These are phyloP conservation scores for Monilinia fructigena DNA, from an alignment of 2,329 filamentous ascomycete species.

Conservation along the genomic window DNA sequence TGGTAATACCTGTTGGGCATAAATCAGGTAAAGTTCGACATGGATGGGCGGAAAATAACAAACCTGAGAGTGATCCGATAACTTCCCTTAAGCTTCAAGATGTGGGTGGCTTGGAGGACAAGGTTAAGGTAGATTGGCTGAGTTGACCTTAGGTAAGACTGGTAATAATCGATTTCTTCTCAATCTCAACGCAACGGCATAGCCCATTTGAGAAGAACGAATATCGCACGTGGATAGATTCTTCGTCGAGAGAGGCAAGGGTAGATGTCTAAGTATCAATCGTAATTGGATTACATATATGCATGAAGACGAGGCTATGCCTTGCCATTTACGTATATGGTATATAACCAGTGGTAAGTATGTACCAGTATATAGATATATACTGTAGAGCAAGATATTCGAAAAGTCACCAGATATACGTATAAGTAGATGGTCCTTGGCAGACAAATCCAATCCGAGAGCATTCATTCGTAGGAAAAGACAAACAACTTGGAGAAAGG, in stretches of 20 bases:
- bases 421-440: background rate
- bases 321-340: background rate
- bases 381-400: too few species aligned
- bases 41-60: background rate
- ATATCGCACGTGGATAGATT: conserved; percentile 8
- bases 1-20: background rate
- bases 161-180: background rate
- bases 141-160: too few species aligned
- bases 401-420: too few species aligned
- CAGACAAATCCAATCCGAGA: background rate
- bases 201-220: background rate
- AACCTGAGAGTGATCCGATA: conserved; percentile 8
- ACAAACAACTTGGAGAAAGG: too few species aligned
- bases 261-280: background rate
- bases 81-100: background rate
- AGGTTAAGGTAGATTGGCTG: background rate
- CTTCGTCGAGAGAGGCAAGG: background rate
- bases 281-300: background rate
- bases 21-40: conserved; percentile 9
- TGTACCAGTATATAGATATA: too few species aligned
- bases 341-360: background rate
- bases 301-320: conserved; percentile 8
- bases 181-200: background rate
- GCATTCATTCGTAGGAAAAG: too few species aligned
- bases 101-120: background rate